phyloP scores from a whole-genome alignment of 441 rosid species.

The Isatis lusitanica region DNA sequence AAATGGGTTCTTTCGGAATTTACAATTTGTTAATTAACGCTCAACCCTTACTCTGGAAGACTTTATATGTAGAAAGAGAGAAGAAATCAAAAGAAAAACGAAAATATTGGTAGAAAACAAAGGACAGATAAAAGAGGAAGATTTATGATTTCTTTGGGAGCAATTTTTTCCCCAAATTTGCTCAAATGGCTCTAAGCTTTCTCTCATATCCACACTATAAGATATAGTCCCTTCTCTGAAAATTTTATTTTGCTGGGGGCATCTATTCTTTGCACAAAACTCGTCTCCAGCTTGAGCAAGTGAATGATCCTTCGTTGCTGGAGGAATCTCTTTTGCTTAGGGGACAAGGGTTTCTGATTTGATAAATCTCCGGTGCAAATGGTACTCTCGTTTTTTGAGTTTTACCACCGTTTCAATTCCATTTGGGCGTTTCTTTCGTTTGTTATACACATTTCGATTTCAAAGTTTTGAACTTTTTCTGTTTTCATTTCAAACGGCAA shows the following conservation, averaged over 20 bases:
- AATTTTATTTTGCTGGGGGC: neutral
- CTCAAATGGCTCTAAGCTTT: conserved; percentile 13
- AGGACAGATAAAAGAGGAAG: neutral
- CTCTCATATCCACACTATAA: conserved; percentile 25
- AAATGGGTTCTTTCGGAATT: neutral
- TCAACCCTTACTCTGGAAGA: no score
- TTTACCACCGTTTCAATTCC: neutral
- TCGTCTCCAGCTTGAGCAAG: conserved; percentile 28
- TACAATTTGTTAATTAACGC: neutral
- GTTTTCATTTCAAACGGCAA: conserved; percentile 5
- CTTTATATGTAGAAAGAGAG: conserved; percentile 18
- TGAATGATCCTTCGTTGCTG: conserved; percentile 14
- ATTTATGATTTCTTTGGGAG: conserved; percentile 21
- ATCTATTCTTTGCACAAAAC: conserved; percentile 21
- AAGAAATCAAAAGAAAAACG: conserved; percentile 23
- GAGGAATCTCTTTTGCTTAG: conserved; percentile 6
- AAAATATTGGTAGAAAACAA: neutral
- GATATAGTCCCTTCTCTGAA: conserved; percentile 6
- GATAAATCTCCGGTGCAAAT: conserved; percentile 16
- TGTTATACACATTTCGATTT: neutral
- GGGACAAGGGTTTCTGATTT: conserved; percentile 21
- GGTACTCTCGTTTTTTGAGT: conserved; percentile 21
- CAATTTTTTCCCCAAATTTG: neutral
- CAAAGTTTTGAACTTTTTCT: conserved; percentile 22
- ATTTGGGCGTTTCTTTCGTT: conserved; percentile 7